Percentiles rank a stretch among this genome's conserved stretches.
These are phyloP conservation scores for Ilyonectria sp. DNA, from an alignment of 2,329 filamentous ascomycete species.

Conservation along the genomic window DNA sequence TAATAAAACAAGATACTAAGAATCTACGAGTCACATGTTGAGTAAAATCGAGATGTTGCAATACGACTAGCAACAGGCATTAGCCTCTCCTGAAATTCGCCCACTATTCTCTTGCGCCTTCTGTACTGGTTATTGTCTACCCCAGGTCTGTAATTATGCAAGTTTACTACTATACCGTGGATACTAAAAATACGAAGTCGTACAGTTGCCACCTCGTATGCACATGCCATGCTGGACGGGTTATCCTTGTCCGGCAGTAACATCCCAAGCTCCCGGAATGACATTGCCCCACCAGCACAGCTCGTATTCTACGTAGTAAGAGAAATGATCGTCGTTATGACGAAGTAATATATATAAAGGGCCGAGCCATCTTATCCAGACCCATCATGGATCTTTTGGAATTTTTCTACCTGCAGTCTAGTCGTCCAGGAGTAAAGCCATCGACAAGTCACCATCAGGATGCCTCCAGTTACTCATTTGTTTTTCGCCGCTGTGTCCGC, in stretches of 20 bases:
- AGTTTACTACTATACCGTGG: not conserved
- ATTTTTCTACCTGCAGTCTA: not conserved
- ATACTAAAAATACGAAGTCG: not conserved
- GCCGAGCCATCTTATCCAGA: not conserved
- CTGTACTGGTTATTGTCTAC: not conserved
- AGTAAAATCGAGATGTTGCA: no score
- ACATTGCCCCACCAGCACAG: not conserved
- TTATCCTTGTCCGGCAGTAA: not conserved
- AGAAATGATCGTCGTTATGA: not conserved
- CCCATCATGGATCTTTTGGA: not conserved
- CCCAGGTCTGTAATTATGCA: not conserved
- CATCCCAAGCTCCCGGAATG: constrained; percentile 1
- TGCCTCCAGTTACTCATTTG: constrained; percentile 7
- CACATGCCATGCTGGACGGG: constrained; percentile 8
- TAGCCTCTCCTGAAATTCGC: no score
- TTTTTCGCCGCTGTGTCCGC: constrained; percentile 3
- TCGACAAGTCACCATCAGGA: constrained; percentile 1
- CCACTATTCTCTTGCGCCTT: no score
- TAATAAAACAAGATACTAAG: no score
- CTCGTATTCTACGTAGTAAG: not conserved
- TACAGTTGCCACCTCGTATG: constrained; percentile 1
- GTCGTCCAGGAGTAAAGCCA: not conserved
- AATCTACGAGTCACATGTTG: no score
- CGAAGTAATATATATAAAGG: not conserved
- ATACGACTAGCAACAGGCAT: no score